phyloP scores from a whole-genome alignment of 768 basidiomycete species.

The Pulveroboletus sp. region DNA sequence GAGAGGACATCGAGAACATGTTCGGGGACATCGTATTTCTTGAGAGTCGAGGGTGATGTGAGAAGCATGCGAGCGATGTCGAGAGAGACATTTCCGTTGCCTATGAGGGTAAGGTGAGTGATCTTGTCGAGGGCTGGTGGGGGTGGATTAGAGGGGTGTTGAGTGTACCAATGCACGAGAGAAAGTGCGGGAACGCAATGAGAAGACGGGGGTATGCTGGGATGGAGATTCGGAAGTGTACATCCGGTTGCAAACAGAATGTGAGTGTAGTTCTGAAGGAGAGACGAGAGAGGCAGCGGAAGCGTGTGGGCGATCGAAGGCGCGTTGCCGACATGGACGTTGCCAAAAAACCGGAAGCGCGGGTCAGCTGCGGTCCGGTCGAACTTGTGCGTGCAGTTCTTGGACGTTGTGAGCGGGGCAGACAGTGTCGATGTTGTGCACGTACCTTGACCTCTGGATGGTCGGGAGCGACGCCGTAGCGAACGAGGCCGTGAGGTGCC shows the following conservation, averaged over 20 bases:
- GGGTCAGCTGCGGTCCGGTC: slow-evolving; percentile 76
- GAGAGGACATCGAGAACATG: slow-evolving; percentile 67
- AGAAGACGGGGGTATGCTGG: slow-evolving; percentile 45
- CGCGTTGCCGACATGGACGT: slow-evolving; percentile 59
- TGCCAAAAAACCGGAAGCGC: slow-evolving; percentile 88
- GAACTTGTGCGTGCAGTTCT: slow-evolving; percentile 98
- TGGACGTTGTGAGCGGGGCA: slow-evolving; percentile 8
- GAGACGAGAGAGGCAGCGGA: slow-evolving; percentile 53
- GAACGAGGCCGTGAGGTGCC: slow-evolving; percentile 91
- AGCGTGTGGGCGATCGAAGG: slow-evolving; percentile 51
- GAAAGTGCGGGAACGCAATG: slow-evolving; percentile 71
- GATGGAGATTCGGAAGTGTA: slow-evolving; percentile 58
- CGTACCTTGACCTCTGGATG: slow-evolving; percentile 94
- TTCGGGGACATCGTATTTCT: slow-evolving; percentile 74
- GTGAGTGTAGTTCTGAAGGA: slow-evolving; percentile 78
- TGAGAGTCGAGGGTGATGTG: slow-evolving; percentile 58
- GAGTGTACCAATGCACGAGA: slow-evolving; percentile 96
- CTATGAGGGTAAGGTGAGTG: slow-evolving; percentile 79
- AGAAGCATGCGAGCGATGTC: slow-evolving; percentile 91
- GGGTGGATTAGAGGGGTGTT: slow-evolving; percentile 68
- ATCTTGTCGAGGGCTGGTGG: slow-evolving; percentile 64
- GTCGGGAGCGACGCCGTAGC: slow-evolving; percentile 97
- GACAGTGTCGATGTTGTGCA: neutral
- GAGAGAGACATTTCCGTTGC: slow-evolving; percentile 93
- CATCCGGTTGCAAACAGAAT: slow-evolving; percentile 88